Evolutionary conservation across 768 basidiomycete species (phyloP), one percentile per base, ranked within the genome.

Genomic region (Pholiota conissans): DNA sequence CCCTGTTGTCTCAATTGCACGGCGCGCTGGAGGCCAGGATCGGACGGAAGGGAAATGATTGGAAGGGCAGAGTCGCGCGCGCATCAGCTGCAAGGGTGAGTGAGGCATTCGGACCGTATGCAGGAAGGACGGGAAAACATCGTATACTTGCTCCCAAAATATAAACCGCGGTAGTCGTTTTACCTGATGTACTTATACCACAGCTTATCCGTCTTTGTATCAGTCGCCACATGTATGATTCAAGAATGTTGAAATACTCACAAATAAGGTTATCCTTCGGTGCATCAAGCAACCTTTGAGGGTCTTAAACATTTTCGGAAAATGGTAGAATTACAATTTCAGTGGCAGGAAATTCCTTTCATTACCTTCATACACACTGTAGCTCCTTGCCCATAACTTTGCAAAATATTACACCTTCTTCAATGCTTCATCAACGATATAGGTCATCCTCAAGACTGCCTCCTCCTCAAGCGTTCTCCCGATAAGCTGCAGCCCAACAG

Each of bases 381-480:
- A n/a, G n/a, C n/a, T n/a, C n/a, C n/a, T n/a, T n/a, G n/a, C n/a
- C n/a, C n/a, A n/a, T n/a, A n/a, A n/a, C n/a, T n/a, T n/a, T n/a
- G n/a, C n/a, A n/a, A n/a, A n/a, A n/a, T 18, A 45, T 45, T 63
- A 67, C 62, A 52, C 63, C 29, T 55, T 62, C 57, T 74, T 76
- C 55, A 87, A 67, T 10, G 83, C 85, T 0, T 70, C 73, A 24
- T 82, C 85, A 9, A 87, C 82, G 39, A 90, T 79, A 62, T 85
- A 83, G 1, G 84, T 82, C 84, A 90, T 84, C 2, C 77, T 74
- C 54, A 90, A 77, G 0, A 89, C 83, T 0, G 84, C 88, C 67
- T 91, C 90, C 60, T 90, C 89, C 63, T 91, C 89, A 52, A 84
- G 73, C 1, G 83, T 82, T 42, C 82, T 75, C 2, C 88, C 87